These are phyloP conservation scores for Tympanopsis confertula DNA, from an alignment of 2,329 filamentous ascomycete species.

Conservation along the genomic window DNA sequence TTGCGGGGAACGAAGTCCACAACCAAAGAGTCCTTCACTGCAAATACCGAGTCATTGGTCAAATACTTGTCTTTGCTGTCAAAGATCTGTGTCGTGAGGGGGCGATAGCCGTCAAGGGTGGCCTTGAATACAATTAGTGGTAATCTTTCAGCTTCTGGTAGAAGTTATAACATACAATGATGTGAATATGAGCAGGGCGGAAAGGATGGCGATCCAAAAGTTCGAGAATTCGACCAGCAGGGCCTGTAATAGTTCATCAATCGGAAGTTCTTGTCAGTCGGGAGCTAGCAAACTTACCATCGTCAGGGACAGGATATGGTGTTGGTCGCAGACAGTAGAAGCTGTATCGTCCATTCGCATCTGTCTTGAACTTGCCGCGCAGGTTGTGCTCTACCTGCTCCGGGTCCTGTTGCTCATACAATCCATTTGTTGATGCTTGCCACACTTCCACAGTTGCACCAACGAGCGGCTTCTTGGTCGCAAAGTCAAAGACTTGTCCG, in stretches of 20 bases:
- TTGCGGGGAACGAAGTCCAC: conserved; percentile 34
- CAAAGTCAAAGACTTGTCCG: conserved; percentile 39
- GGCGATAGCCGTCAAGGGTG: conserved; percentile 53
- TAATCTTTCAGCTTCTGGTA: not conserved
- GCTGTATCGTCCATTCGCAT: conserved; percentile 49
- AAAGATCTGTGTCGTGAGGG: conserved; percentile 68
- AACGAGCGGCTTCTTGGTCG: conserved; percentile 41
- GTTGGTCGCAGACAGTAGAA: conserved; percentile 51
- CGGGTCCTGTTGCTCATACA: conserved; percentile 63
- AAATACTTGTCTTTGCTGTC: conserved; percentile 58
- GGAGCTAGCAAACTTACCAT: conserved; percentile 39
- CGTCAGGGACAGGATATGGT: conserved; percentile 40
- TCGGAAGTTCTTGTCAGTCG: conserved; percentile 47
- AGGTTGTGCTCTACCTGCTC: conserved; percentile 64
- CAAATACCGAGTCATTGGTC: conserved; percentile 33
- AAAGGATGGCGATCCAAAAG: conserved; percentile 36
- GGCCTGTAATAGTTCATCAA: conserved; percentile 49
- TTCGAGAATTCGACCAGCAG: conserved; percentile 25
- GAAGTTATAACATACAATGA: conserved; percentile 24
- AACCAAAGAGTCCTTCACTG: conserved; percentile 39
- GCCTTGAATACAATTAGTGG: conserved; percentile 17
- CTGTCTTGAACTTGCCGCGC: conserved; percentile 60
- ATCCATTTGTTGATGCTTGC: conserved; percentile 47
- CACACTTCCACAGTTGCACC: conserved; percentile 49
- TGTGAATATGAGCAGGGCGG: conserved; percentile 37